A percentile compares a stretch with the other conserved stretches of the same genome.
Evolutionary conservation across 2,329 filamentous ascomycete genomes (phyloP).

Genomic region (Pseudogymnoascus sp.): DNA sequence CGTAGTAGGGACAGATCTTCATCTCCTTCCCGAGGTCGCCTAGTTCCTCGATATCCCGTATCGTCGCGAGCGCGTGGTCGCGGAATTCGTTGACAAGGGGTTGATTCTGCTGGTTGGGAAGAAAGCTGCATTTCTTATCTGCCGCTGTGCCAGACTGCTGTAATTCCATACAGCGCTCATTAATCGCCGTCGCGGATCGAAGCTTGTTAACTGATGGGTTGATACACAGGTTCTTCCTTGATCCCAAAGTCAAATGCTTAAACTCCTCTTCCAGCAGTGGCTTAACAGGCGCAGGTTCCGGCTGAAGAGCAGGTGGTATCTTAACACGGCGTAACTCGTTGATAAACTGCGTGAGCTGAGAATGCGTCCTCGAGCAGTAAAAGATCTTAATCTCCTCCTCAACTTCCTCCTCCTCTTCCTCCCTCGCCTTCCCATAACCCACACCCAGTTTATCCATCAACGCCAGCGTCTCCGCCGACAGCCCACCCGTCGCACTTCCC

Average conservation of each 20-base stretch:
- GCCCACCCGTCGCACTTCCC: constrained; percentile 34
- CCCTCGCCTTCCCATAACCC: constrained; percentile 25
- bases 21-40: constrained; percentile 70
- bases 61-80: constrained; percentile 73
- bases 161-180: constrained; percentile 84
- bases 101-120: constrained; percentile 73
- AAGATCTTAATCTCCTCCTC: constrained; percentile 60
- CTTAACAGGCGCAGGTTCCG: constrained; percentile 28
- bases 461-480: constrained; percentile 57
- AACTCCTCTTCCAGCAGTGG: constrained; percentile 46
- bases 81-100: constrained; percentile 71
- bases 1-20: constrained; percentile 90
- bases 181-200: constrained; percentile 70
- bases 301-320: constrained; percentile 52
- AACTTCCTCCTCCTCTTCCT: constrained; percentile 41
- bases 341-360: constrained; percentile 65
- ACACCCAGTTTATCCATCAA: constrained; percentile 53
- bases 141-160: constrained; percentile 63
- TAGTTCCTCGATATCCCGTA: constrained; percentile 92
- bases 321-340: constrained; percentile 58
- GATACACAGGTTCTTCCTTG: constrained; percentile 72
- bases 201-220: constrained; percentile 74
- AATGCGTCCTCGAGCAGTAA: constrained; percentile 69
- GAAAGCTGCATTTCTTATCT: constrained; percentile 65
- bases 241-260: constrained; percentile 63